Conservation (phyloP, 2,329 filamentous ascomycete species). For the Gyromitra esculenta region DNA sequence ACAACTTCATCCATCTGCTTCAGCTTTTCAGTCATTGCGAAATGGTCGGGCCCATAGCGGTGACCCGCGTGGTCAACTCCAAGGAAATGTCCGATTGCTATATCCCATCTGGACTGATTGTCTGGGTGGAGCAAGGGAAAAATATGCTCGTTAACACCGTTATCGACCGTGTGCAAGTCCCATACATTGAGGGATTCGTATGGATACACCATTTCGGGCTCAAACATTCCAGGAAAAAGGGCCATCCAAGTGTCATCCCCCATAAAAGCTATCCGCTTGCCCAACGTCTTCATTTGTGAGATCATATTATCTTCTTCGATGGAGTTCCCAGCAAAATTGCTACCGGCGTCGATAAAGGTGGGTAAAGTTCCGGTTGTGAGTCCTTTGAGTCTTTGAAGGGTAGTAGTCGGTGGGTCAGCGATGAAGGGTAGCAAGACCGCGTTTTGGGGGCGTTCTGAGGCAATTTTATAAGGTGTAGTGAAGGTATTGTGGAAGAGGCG, state of each 20-base stretch:
- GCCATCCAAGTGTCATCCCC: conserved; percentile 98
- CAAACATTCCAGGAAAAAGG: conserved; percentile 92
- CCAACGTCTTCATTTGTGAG: conserved; percentile 70
- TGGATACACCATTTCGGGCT: conserved; percentile 81
- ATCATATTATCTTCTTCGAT: conserved; percentile 91
- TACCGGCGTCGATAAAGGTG: conserved; percentile 92
- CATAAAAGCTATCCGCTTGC: conserved; percentile 85
- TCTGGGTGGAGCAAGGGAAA: conserved; percentile 78
- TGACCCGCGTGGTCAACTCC: conserved; percentile 98
- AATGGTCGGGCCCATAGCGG: conserved; percentile 91
- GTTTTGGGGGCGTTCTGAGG: conserved; percentile 76
- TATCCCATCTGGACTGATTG: conserved; percentile 80
- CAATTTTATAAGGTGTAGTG: conserved; percentile 84
- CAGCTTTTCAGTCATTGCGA: conserved; percentile 89
- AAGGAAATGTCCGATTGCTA: conserved; percentile 92
- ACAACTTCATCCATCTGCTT: conserved; percentile 89
- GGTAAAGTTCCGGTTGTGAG: conserved; percentile 94
- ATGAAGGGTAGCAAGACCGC: conserved; percentile 95
- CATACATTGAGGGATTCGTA: conserved; percentile 99
- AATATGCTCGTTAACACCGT: conserved; percentile 90
- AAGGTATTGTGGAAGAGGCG: conserved; percentile 87
- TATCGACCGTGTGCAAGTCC: conserved; percentile 96
- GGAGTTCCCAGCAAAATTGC: conserved; percentile 92
- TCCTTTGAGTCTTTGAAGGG: conserved; percentile 89
- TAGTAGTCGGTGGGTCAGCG: conserved; percentile 93